Base-by-base conservation (phyloP, 805 yeast genomes). In the Scheffersomyces amazonensis region DNA sequence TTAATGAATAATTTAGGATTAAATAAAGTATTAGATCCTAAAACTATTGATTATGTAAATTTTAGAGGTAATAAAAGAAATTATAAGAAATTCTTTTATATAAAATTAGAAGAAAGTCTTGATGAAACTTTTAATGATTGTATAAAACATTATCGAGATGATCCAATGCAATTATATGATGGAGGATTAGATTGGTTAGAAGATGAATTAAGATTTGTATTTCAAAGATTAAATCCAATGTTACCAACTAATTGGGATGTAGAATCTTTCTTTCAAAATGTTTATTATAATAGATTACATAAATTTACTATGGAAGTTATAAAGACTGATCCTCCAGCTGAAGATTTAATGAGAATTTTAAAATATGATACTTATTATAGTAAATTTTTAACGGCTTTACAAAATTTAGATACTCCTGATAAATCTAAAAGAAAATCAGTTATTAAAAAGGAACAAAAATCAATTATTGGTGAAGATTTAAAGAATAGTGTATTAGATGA, bases 191-290 rank as follows among this genome's bases (percentile, higher is more conserved):
- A 80, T 40, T 91, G 96, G 90, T 75, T 89, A 15, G 87, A 83
- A 57, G 82, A 83, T 47, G 97, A 91, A 51, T 63, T 93, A 39
- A 61, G 73, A 21, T 75, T 83, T 40, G 87, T 85, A 4, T 74
- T 78, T 40, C 74, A 75, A 16, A 80, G 80, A 21, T 63, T 87
- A 17, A 59, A 69, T 2, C 67, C 66, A 11, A 71, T 81, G 36
- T 80, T 87, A 43, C 96, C 98, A 0, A 52, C 54, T 15, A 69
- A 74, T 39, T 93, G 98, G 97, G 70, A 80, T 33, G 69, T 91
- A 23, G 78, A 81, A 51, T 66, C 73, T 17, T 73, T 75, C 37
- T 76, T 81, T 35, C 80, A 80, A 49, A 69, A 71, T 16, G 76
- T 80, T 48, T 88, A 89, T 62, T 90, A 84, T 55, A 66, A 69